Base-by-base conservation (phyloP, 805 yeast species). In the Jamesozyma jinghongensis region DNA sequence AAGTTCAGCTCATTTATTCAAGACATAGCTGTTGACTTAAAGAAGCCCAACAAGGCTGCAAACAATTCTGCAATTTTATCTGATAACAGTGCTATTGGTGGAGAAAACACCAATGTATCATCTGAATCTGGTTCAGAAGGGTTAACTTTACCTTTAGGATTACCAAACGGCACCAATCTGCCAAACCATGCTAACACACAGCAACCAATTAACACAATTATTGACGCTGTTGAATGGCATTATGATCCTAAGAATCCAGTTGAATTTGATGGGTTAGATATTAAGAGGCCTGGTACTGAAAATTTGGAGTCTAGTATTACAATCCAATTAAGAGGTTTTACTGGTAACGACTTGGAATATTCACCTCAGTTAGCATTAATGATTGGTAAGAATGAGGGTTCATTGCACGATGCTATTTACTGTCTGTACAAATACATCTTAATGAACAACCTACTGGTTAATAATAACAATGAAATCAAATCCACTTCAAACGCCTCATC, bases 251-350 rank as follows among this genome's bases (percentile, higher is more conserved):
- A 62, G 31, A 57, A 62, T 42, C 59, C 67, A 13, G 73, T 72
- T 0, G 76, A 78, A 40, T 90, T 90, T 58, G 97, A 92, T 61
- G 97, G 94, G 1, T 64, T 92, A 42, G 97, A 88, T 56, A 75
- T 92, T 41, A 82, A 82, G 54, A 76, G 98, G 53, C 67, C 73
- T 14, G 97, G 97, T 2, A 64, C 69, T 19, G 71, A 70, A 43
- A 79, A 79, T 42, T 66, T 88, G 37, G 70, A 74, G 34, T 76
- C 84, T 37, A 76, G 76, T 41, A 79, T 92, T 41, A 83, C 86
- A 4, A 71, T 92, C 41, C 88, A 88, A 64, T 80, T 86, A 40
- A 84, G 83, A 54, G 84, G 81, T 52, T 75, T 72, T 45, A 85
- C 95, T 5, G 73, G 79, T 32, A 74, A 73, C 50, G 71, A 81